Evolutionary conservation across 257 asterid species (phyloP).

Genomic region (Petrea volubilis): DNA sequence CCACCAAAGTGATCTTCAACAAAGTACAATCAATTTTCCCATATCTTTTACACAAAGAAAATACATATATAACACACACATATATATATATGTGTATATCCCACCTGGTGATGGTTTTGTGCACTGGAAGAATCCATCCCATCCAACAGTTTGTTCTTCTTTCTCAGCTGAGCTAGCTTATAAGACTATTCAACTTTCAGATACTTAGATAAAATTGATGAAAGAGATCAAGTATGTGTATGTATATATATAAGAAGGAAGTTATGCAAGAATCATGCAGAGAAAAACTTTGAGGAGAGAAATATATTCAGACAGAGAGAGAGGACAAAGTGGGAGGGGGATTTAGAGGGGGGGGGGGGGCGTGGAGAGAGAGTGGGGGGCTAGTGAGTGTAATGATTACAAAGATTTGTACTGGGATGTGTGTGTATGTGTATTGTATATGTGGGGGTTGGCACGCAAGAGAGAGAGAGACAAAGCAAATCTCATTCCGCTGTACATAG

Average conservation of each 20-base stretch:
- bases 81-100: neutral
- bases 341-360: neutral
- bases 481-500: neutral
- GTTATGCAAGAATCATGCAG: constrained; percentile 11
- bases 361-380: constrained; percentile 22
- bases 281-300: neutral
- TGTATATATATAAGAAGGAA: neutral
- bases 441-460: constrained; percentile 36
- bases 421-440: constrained; percentile 34
- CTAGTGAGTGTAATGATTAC: constrained; percentile 40
- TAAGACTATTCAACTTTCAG: neutral
- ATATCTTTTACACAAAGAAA: neutral
- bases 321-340: constrained; percentile 15
- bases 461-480: constrained; percentile 3
- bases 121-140: constrained; percentile 70
- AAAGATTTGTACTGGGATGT: constrained; percentile 36
- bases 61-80: neutral
- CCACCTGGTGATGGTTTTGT: constrained; percentile 66
- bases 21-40: neutral
- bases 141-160: constrained; percentile 20
- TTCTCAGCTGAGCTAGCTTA: neutral
- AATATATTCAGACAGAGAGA: constrained; percentile 16
- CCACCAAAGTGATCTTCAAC: neutral
- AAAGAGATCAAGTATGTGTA: neutral
- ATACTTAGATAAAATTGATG: neutral